A percentile compares a stretch with the other conserved stretches of the same genome.
Evolutionary conservation across 306 rosid genomes (phyloP).

Genomic region (cucumber (Cucumis sativus)): Cucumber_9930_V3 NC_026657.2:9101001-9101500

Average conservation of each 20-base stretch:
- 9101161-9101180: conserved; percentile 12
- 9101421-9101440: conserved; percentile 46
- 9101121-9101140: conserved; percentile 18
- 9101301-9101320: conserved; percentile 35
- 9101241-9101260: conserved; percentile 33
- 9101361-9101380: conserved; percentile 50
- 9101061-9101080: conserved; percentile 8
- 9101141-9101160: conserved; percentile 20
- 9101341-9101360: conserved; percentile 70
- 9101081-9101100: conserved; percentile 20
- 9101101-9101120: conserved; percentile 8
- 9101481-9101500: conserved; percentile 48
- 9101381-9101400: conserved; percentile 48
- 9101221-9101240: conserved; percentile 31
- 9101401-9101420: conserved; percentile 50
- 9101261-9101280: conserved; percentile 26
- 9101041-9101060: not conserved
- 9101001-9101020: not conserved
- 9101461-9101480: conserved; percentile 83
- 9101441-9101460: conserved; percentile 56
- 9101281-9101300: conserved; percentile 43
- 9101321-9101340: conserved; percentile 44
- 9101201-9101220: conserved; percentile 16
- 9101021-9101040: not conserved
- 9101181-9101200: conserved; percentile 18